A percentile compares a stretch with the other conserved stretches of the same genome.
These are phyloP conservation scores for Aechmea fasciata DNA, from an alignment of 176 grass and related monocot species.

Conservation along the genomic window DNA sequence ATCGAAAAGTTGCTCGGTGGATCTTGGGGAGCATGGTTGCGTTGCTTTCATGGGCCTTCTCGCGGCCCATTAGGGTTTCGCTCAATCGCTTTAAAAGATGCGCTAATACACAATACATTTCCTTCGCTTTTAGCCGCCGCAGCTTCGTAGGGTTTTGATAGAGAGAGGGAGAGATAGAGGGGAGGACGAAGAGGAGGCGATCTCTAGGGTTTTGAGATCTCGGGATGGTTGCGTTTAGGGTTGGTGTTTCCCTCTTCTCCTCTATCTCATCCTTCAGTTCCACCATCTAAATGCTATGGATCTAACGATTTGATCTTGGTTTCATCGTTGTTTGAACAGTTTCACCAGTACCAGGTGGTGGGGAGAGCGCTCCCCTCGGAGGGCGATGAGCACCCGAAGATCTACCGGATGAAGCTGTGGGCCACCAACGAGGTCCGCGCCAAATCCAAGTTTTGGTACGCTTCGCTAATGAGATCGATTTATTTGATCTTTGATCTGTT, in stretches of 20 bases:
- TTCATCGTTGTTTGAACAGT: slow-evolving; percentile 36
- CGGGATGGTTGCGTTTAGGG: slow-evolving; percentile 76
- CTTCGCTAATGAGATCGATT: neutral
- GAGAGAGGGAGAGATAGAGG: no score
- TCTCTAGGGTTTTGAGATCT: neutral
- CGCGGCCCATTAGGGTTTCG: neutral
- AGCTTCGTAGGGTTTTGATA: neutral
- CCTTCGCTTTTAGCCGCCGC: neutral
- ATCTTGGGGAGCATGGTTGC: neutral
- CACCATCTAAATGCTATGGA: neutral
- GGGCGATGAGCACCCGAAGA: slow-evolving; percentile 79
- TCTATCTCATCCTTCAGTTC: neutral
- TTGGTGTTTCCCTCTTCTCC: slow-evolving; percentile 8
- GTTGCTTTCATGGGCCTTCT: neutral
- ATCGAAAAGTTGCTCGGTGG: no score
- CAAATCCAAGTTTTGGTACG: slow-evolving; percentile 87
- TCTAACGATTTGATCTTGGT: slow-evolving; percentile 8
- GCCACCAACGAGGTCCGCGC: slow-evolving; percentile 93
- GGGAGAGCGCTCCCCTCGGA: slow-evolving; percentile 68
- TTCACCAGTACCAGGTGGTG: slow-evolving; percentile 97
- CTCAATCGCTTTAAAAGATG: neutral
- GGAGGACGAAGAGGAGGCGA: neutral
- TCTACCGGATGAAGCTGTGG: slow-evolving; percentile 98
- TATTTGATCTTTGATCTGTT: neutral
- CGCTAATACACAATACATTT: neutral